Evolutionary conservation across 2,329 filamentous ascomycete genomes (phyloP).

Genomic region (Blastomyces parvus): DNA sequence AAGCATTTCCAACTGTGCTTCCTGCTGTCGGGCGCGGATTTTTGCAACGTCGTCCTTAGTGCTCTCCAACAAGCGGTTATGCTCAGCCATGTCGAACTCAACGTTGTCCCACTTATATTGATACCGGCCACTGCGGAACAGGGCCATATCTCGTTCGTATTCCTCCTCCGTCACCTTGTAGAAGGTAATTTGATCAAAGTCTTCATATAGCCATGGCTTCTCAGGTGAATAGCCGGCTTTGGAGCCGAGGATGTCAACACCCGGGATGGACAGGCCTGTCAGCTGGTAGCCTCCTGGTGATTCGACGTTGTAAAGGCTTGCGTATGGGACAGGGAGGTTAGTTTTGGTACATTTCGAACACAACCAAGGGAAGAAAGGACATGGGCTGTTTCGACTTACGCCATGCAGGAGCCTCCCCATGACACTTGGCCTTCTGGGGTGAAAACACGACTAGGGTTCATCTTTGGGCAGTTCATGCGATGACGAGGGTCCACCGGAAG

Average conservation of each 20-base stretch:
- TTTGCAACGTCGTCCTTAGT: conserved; percentile 41
- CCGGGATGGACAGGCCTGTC: conserved; percentile 44
- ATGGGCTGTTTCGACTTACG: conserved; percentile 16
- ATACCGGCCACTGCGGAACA: conserved; percentile 44
- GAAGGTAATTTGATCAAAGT: conserved; percentile 50
- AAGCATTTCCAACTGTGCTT: conserved; percentile 40
- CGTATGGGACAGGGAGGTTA: background rate
- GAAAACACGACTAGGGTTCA: conserved; percentile 48
- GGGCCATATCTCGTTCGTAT: conserved; percentile 40
- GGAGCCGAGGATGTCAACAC: conserved; percentile 45
- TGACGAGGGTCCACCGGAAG: conserved; percentile 47
- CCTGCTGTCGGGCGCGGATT: conserved; percentile 39
- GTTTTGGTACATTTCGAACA: background rate
- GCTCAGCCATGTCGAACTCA: conserved; percentile 47
- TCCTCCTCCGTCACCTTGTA: conserved; percentile 46
- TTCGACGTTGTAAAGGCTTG: conserved; percentile 46
- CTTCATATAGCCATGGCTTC: conserved; percentile 47
- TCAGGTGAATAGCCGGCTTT: conserved; percentile 41
- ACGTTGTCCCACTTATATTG: conserved; percentile 43
- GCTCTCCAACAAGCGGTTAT: conserved; percentile 41
- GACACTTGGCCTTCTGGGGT: conserved; percentile 48
- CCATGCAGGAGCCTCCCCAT: conserved; percentile 48
- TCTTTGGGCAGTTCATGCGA: conserved; percentile 46
- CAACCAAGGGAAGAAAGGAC: background rate
- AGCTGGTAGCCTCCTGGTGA: conserved; percentile 50